These are phyloP conservation scores for Phytophthora quininea DNA, from an alignment of 352 stramenopile genomes.

Conservation along the genomic window DNA sequence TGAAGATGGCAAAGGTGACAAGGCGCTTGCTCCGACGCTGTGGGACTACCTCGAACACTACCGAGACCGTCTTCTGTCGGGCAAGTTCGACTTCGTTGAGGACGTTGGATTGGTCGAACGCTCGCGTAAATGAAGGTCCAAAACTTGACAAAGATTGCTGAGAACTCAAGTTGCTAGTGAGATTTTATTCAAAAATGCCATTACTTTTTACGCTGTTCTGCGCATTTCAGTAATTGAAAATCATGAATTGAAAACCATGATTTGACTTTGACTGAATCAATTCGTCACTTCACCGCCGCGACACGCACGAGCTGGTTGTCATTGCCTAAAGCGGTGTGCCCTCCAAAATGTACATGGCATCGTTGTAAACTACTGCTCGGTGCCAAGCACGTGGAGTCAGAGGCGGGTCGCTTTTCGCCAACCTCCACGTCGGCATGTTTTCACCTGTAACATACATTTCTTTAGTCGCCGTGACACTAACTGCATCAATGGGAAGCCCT, in stretches of 20 bases:
- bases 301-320: slow-evolving; percentile 54
- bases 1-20: slow-evolving; percentile 61
- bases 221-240: not conserved
- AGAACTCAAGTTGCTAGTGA: not conserved
- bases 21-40: slow-evolving; percentile 55
- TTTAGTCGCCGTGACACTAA: not conserved
- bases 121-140: slow-evolving; percentile 50
- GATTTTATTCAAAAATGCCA: slow-evolving; percentile 5
- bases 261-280: no score
- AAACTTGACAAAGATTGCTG: no score
- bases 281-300: not conserved
- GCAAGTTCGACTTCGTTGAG: slow-evolving; percentile 84
- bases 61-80: slow-evolving; percentile 80
- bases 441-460: slow-evolving; percentile 19
- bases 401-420: slow-evolving; percentile 46
- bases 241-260: not conserved
- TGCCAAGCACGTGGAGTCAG: slow-evolving; percentile 59
- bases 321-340: slow-evolving; percentile 49
- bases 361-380: slow-evolving; percentile 44
- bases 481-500: slow-evolving; percentile 4
- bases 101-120: slow-evolving; percentile 84
- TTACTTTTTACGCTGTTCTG: not conserved
- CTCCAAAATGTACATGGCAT: slow-evolving; percentile 64
- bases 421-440: slow-evolving; percentile 52
- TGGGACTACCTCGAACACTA: slow-evolving; percentile 81